phyloP scores from a whole-genome alignment of 495 filamentous ascomycete genomes.

The Neurospora hispaniola region DNA sequence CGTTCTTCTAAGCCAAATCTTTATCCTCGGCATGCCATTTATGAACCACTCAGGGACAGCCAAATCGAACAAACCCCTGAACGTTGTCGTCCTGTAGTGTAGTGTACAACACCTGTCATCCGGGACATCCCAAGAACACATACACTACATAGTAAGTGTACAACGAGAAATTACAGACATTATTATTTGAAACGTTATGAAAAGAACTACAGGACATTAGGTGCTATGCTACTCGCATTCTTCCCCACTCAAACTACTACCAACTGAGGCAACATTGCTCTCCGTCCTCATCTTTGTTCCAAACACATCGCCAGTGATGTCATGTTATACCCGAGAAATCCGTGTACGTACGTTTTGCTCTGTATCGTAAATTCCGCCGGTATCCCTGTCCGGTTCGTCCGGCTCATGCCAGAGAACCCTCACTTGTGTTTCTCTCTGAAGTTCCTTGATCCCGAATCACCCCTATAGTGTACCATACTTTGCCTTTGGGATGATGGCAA shows the following conservation, averaged over 20 bases:
- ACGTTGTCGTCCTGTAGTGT: background rate
- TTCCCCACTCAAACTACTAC: background rate
- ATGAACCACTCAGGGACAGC: background rate
- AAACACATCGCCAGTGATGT: background rate
- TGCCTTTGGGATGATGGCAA: background rate
- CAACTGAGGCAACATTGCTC: background rate
- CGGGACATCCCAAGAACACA: background rate
- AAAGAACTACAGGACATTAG: no score
- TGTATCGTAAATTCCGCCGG: background rate
- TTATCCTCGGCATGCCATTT: constrained; percentile 6
- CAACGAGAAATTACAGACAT: no score
- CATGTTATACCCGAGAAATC: background rate
- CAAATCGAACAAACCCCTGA: background rate
- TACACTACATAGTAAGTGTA: no score
- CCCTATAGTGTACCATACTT: background rate
- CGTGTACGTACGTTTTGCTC: background rate
- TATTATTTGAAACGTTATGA: no score
- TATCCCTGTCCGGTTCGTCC: background rate
- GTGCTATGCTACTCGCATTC: background rate
- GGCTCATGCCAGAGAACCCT: background rate
- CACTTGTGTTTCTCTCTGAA: background rate
- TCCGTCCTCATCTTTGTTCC: background rate
- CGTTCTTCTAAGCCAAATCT: background rate
- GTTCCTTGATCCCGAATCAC: background rate
- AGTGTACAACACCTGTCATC: background rate